Percentiles rank a stretch among this genome's conserved stretches.
Conservation (phyloP, 2,329 filamentous ascomycete species). For the Coniochaeta sp. region DNA sequence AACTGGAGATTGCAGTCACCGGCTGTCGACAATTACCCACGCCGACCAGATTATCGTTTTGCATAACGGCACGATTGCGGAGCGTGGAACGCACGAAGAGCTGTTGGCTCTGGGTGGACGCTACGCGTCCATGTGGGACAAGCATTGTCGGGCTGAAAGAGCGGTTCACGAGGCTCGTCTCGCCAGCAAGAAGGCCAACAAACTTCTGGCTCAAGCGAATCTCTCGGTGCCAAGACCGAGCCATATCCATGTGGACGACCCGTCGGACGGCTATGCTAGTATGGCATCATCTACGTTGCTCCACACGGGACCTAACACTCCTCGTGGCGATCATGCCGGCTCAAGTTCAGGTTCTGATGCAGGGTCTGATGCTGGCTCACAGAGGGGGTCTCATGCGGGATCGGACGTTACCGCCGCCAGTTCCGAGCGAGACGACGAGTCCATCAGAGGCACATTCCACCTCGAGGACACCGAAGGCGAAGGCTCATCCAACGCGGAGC, state of each 20-base stretch:
- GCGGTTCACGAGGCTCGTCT: constrained; percentile 53
- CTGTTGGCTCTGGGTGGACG: constrained; percentile 62
- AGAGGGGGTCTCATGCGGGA: background rate
- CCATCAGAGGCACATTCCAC: background rate
- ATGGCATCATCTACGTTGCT: constrained; percentile 36
- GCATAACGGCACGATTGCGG: constrained; percentile 66
- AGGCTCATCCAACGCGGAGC: background rate
- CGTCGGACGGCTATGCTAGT: constrained; percentile 37
- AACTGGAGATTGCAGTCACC: constrained; percentile 45
- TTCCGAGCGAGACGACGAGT: background rate
- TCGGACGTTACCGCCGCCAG: background rate
- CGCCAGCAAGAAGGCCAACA: constrained; percentile 32
- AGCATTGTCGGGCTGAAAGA: constrained; percentile 72
- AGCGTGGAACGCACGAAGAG: constrained; percentile 72
- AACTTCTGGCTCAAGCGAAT: constrained; percentile 41
- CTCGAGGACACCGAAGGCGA: background rate
- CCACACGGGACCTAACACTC: constrained; percentile 23
- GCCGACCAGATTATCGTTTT: constrained; percentile 81
- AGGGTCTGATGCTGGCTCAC: constrained; percentile 11
- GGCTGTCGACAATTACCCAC: constrained; percentile 76
- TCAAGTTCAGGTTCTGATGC: constrained; percentile 1
- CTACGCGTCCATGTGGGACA: constrained; percentile 83
- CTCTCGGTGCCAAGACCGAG: constrained; percentile 23
- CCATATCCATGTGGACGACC: constrained; percentile 29
- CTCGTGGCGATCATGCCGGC: constrained; percentile 10